Conservation (phyloP, 805 yeast species). For the Pichia occidentalis region DNA sequence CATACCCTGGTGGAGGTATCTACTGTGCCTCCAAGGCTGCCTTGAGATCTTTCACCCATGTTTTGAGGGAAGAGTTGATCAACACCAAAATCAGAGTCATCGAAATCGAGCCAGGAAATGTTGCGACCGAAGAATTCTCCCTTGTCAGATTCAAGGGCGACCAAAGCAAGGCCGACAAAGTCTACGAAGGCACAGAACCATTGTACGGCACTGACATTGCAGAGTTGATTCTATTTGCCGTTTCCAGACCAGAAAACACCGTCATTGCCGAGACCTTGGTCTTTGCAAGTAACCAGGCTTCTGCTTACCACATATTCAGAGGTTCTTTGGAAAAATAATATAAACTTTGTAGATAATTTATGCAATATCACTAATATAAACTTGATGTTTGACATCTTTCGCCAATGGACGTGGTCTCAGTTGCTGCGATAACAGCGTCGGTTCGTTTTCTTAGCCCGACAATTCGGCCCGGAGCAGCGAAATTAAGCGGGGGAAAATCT, state of each 20-base stretch:
- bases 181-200: conserved; percentile 65
- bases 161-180: conserved; percentile 50
- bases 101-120: conserved; percentile 74
- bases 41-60: conserved; percentile 62
- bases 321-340: conserved; percentile 19
- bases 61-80: conserved; percentile 51
- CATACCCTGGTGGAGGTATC: conserved; percentile 73
- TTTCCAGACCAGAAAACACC: conserved; percentile 62
- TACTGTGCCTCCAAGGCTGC: conserved; percentile 75
- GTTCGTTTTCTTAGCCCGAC: no score
- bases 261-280: conserved; percentile 78
- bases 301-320: conserved; percentile 55
- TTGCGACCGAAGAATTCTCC: conserved; percentile 68
- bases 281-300: conserved; percentile 82
- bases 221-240: conserved; percentile 60
- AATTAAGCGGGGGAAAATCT: no score
- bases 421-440: no score
- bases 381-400: no score
- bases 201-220: conserved; percentile 68
- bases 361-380: background rate
- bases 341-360: background rate
- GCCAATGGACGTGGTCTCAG: no score
- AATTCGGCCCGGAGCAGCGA: no score
- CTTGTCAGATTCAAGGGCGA: conserved; percentile 61
- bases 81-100: conserved; percentile 55